Base-by-base conservation (phyloP, 2,329 filamentous ascomycete species). In the Mycosphaerella sp. region DNA sequence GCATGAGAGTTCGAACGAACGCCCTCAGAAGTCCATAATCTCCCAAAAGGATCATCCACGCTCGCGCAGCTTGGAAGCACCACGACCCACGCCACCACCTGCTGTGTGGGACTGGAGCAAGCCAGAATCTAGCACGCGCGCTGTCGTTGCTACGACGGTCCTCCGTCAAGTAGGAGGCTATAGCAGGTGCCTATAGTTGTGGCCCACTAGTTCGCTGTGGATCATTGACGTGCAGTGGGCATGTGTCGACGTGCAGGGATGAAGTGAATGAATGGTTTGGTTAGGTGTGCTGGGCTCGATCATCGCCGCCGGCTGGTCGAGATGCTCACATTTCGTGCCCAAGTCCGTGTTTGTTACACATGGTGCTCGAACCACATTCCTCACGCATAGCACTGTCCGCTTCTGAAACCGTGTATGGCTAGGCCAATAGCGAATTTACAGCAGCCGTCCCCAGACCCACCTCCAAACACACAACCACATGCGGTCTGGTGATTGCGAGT, bases 21-120 rank as follows among this genome's bases (percentile, higher is more conserved):
- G 61, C 59, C 57, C 47, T 56, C 56, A 49, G 45, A 60, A 59
- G 60, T 61, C 57, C 63, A 64, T 63, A 54, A 55, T 60, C 61
- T 60, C 64, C 60, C 57, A 59, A 62, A 62, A 63, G 57, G 60
- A 60, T 65, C 64, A 63, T 59, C 51, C 54, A 60, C 55, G 56
- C 56, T 57, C 57, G 54, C 57, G 55, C 59, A 62, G 55, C 51
- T 56, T 58, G 60, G 61, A 61, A 51, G 57, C 62, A 66, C 63
- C 55, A 53, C 61, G 55, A 65, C 53, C 59, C 58, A 62, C 64
- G 66, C 66, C 66, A 68, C 64, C 57, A 52, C 52, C 59, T 64
- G 51, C 59, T 54, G 62, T 63, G 65, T 66, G 62, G 60, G 64
- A 65, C 64, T 61, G 55, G 42, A 48, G 55, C 59, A 62, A 51